Conservation (phyloP, 2,329 filamentous ascomycete species). For the Penicillium crustosum region DNA sequence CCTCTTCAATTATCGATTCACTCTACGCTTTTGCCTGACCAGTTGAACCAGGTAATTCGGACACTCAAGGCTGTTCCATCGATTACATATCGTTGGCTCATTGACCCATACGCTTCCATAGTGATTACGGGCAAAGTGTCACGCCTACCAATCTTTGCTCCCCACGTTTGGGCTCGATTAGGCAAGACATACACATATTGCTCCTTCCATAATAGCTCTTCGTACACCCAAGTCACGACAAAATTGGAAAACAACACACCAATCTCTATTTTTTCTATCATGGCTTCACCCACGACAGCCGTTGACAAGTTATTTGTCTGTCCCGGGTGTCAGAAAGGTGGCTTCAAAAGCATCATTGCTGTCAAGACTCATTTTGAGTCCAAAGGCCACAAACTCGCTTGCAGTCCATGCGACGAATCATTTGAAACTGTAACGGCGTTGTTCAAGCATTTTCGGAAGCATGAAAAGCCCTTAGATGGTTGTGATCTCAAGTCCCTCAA, state of each 20-base stretch:
- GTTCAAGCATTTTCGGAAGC: slow-evolving; percentile 1
- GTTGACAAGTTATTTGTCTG: slow-evolving; percentile 7
- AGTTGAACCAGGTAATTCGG: not conserved
- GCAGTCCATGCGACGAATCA: not conserved
- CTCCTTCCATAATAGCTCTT: not conserved
- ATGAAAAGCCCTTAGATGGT: slow-evolving; percentile 1
- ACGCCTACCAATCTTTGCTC: not conserved
- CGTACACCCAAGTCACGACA: not conserved
- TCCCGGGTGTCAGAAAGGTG: slow-evolving; percentile 6
- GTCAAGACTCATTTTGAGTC: slow-evolving; percentile 10
- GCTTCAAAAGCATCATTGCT: slow-evolving; percentile 2
- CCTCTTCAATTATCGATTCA: not conserved
- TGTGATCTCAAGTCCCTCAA: not conserved
- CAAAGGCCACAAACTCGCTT: slow-evolving; percentile 5
- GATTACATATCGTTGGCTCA: not conserved
- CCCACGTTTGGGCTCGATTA: not conserved
- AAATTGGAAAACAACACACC: not conserved
- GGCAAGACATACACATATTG: not conserved
- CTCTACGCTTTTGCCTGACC: not conserved
- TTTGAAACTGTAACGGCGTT: not conserved
- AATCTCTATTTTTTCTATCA: not conserved
- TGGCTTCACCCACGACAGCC: not conserved
- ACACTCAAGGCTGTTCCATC: not conserved
- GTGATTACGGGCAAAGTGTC: not conserved
- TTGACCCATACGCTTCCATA: not conserved